Percentiles rank a stretch among this genome's conserved stretches.
phyloP scores from a whole-genome alignment of 2,329 filamentous ascomycete species.

The Purpureocillium lavendulum region DNA sequence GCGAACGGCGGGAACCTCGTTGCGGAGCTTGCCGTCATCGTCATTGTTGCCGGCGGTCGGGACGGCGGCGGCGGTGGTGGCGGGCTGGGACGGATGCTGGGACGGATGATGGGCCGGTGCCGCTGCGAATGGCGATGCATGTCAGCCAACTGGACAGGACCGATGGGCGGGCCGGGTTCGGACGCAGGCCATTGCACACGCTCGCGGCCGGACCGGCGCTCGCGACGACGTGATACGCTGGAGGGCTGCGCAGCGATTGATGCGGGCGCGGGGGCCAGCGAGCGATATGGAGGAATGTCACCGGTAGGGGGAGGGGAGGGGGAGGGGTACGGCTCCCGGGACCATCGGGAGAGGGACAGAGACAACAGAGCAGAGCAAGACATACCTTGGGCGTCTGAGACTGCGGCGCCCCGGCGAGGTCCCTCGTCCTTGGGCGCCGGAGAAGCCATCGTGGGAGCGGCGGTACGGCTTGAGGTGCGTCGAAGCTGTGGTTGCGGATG shows the following conservation, averaged over 20 bases:
- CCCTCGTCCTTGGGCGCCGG: constrained; percentile 5
- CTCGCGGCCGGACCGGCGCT: not conserved
- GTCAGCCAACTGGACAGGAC: too few species aligned
- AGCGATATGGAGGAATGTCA: too few species aligned
- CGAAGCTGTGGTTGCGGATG: too few species aligned
- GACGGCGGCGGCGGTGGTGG: not conserved
- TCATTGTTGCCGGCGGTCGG: not conserved
- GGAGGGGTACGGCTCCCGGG: constrained; percentile 3
- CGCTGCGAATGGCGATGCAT: too few species aligned
- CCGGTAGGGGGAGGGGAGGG: not conserved
- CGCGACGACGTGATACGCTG: too few species aligned
- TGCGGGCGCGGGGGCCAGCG: not conserved
- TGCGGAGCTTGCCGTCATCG: constrained; percentile 10
- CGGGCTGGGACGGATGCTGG: too few species aligned
- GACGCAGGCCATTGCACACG: too few species aligned
- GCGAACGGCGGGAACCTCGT: constrained; percentile 47
- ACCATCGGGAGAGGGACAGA: constrained; percentile 3
- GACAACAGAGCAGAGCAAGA: not conserved
- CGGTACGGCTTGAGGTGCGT: not conserved
- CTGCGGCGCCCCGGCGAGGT: constrained; percentile 2
- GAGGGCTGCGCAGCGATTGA: not conserved
- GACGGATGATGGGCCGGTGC: not conserved
- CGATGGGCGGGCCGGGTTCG: too few species aligned
- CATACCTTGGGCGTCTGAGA: constrained; percentile 8
- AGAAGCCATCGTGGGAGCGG: constrained; percentile 6